A percentile compares a stretch with the other conserved stretches of the same genome.
Evolutionary conservation across 2,329 filamentous ascomycete genomes (phyloP).

Genomic region (Calonectria ilicicola): DNA sequence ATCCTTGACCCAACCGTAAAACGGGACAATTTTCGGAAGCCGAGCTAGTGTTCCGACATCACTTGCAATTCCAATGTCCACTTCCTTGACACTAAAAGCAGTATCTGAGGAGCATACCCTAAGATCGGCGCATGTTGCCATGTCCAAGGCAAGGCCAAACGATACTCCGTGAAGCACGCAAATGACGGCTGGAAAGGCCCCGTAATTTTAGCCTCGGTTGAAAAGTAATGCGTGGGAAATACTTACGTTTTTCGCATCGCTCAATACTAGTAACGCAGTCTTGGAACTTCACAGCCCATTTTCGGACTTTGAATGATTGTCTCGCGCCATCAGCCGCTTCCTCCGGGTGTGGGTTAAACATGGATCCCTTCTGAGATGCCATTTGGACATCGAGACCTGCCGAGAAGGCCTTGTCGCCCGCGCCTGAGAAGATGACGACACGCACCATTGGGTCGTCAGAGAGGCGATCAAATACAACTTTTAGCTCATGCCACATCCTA

Average conservation of each 20-base stretch:
- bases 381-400: slow-evolving; percentile 84
- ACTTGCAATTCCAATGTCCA: slow-evolving; percentile 82
- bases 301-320: slow-evolving; percentile 69
- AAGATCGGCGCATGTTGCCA: slow-evolving; percentile 75
- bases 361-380: slow-evolving; percentile 65
- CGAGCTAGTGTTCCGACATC: slow-evolving; percentile 81
- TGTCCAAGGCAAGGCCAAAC: slow-evolving; percentile 81
- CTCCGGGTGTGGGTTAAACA: slow-evolving; percentile 42
- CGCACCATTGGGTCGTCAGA: slow-evolving; percentile 79
- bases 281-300: slow-evolving; percentile 83
- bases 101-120: slow-evolving; percentile 70
- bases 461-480: slow-evolving; percentile 75
- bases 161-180: slow-evolving; percentile 81
- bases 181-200: slow-evolving; percentile 72
- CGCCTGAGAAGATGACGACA: slow-evolving; percentile 80
- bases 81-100: slow-evolving; percentile 79
- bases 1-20: slow-evolving; percentile 80
- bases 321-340: slow-evolving; percentile 68
- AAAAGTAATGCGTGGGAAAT: not conserved
- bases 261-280: slow-evolving; percentile 80
- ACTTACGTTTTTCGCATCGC: slow-evolving; percentile 84
- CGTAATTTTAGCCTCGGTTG: not conserved
- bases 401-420: slow-evolving; percentile 85
- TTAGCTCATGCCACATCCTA: slow-evolving; percentile 84
- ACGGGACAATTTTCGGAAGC: slow-evolving; percentile 78